phyloP scores from a whole-genome alignment of 2,329 filamentous ascomycete species.

The Colletotrichum cereale region DNA sequence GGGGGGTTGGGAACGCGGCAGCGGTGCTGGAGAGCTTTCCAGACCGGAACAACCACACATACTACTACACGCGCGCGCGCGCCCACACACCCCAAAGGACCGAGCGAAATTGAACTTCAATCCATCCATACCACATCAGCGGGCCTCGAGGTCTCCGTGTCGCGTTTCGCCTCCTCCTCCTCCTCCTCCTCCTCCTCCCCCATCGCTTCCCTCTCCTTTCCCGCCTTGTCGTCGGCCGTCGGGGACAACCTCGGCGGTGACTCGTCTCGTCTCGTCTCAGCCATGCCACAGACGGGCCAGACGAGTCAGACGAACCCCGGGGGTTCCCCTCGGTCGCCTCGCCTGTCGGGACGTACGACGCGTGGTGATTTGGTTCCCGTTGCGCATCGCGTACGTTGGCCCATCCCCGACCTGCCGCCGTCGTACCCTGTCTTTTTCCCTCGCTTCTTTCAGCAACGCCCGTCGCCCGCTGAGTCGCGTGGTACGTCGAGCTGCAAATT shows the following conservation, averaged over 20 bases:
- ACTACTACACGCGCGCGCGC: not conserved
- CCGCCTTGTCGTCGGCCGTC: not conserved
- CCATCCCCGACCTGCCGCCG: not conserved
- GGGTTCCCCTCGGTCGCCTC: not conserved
- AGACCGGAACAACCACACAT: not conserved
- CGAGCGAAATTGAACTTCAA: too few species aligned
- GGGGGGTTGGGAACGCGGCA: not conserved
- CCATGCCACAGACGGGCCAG: not conserved
- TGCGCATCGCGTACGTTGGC: not conserved
- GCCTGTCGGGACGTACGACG: not conserved
- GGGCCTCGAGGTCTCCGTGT: too few species aligned
- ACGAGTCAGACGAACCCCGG: not conserved
- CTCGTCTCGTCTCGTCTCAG: not conserved
- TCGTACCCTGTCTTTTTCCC: not conserved
- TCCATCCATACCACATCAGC: too few species aligned
- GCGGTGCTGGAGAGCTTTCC: not conserved
- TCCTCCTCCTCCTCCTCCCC: too few species aligned
- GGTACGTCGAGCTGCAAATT: not conserved
- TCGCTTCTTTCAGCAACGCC: not conserved
- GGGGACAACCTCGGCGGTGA: not conserved
- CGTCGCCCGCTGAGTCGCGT: slow-evolving; percentile 19
- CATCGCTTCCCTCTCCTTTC: too few species aligned
- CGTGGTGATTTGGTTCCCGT: not conserved
- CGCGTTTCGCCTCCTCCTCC: not conserved
- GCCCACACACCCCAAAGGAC: too few species aligned